Conservation (phyloP, 2,329 filamentous ascomycete species). For the Xylariales sp. region DNA sequence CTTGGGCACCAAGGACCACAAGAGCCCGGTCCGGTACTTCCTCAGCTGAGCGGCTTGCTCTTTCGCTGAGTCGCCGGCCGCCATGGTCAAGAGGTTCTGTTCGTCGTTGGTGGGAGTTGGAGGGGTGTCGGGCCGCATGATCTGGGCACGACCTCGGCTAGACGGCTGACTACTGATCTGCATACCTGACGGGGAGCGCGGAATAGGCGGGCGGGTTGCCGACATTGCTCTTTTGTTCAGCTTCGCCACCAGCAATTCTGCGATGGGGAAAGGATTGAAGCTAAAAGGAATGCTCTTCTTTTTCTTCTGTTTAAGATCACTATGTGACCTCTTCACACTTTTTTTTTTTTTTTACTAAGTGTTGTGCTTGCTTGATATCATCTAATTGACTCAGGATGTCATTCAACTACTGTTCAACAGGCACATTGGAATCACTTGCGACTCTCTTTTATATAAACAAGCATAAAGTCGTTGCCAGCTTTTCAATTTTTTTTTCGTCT, state of each 20-base stretch:
- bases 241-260: slow-evolving; percentile 12
- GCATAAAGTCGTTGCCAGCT: slow-evolving; percentile 5
- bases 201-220: neutral
- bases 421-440: neutral
- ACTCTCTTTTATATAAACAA: slow-evolving; percentile 3
- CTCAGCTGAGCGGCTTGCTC: slow-evolving; percentile 31
- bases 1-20: slow-evolving; percentile 59
- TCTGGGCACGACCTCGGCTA: slow-evolving; percentile 7
- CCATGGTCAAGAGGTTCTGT: slow-evolving; percentile 15
- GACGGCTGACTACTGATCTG: slow-evolving; percentile 12
- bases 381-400: neutral
- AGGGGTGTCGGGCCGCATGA: slow-evolving; percentile 2
- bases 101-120: slow-evolving; percentile 12
- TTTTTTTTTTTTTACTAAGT: neutral
- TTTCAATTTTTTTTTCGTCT: too few relatives aligned
- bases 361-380: neutral
- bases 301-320: neutral
- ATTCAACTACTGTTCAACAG: neutral
- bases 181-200: slow-evolving; percentile 12
- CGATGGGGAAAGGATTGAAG: neutral
- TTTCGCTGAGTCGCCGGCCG: slow-evolving; percentile 4
- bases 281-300: neutral
- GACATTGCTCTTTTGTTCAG: neutral
- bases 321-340: neutral
- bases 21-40: slow-evolving; percentile 40